Base-by-base conservation (phyloP, 148 eudicot species). In the Dianthus caryophyllus region DNA sequence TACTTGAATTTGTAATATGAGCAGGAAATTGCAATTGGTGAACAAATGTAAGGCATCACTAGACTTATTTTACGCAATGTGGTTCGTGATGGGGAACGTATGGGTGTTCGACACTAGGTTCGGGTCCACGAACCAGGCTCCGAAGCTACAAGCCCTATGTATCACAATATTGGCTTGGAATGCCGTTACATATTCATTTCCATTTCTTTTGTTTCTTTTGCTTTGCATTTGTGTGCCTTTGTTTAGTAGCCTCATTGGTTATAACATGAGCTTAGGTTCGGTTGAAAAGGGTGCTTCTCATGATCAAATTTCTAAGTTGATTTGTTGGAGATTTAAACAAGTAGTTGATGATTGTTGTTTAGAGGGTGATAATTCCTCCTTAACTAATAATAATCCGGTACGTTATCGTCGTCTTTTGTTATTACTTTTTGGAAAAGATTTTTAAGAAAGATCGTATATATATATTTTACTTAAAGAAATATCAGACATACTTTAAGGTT, bases 1-100 rank as follows among this genome's bases (percentile, higher is more conserved):
- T 33, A 33, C 39, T 41, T 9, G 12, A 41, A 3, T 41, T 41
- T 9, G 44, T 10, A 47, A 25, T 31, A 15, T 52, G n/a, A 61
- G 50, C 80, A 84, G 90, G 82, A 74, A 59, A 33, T 64, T 81
- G 73, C 85, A 82, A 9, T 68, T 75, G 70, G 77, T 89, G 74
- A 77, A 78, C 75, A 84, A 77, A 77, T 81, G 78, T 68, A 76
- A 76, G 78, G 84, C 90, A 17, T 78, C 75, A 1, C 70, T 90
- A 18, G 98, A 94, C 79, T 70, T 94, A 56, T 81, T 94, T 73
- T 88, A 77, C 21, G 98, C 98, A 17, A 86, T 94, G 82, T 94
- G 98, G 98, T 94, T 94, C 26, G 98, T 94, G 66, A 84, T 90
- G 90, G 98, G 98, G 0, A 94, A 88, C 59, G 92, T 94, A 10